Conservation (phyloP, 2,329 filamentous ascomycete genomes). For the Eurotiales sp. region DNA sequence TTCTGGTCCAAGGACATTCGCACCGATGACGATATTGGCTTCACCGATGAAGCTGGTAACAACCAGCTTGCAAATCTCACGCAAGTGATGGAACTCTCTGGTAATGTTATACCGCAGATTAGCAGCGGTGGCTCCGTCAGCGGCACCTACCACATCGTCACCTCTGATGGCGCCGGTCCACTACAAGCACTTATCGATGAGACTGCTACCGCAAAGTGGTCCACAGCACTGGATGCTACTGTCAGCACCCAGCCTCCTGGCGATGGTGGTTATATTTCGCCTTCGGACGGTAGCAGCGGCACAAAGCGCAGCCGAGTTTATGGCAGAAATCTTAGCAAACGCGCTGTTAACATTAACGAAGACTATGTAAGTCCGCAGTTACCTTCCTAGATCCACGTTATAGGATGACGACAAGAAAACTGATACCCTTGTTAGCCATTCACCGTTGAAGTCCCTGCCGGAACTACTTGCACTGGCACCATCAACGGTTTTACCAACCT, state of each 20-base stretch:
- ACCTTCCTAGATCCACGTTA: too few species aligned
- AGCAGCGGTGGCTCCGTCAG: conserved; percentile 11
- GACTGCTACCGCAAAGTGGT: conserved; percentile 8
- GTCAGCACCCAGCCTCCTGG: conserved; percentile 7
- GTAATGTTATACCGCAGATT: conserved; percentile 8
- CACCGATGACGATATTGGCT: conserved; percentile 8
- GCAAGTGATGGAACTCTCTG: conserved; percentile 1
- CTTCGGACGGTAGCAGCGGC: background rate
- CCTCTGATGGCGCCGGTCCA: conserved; percentile 10
- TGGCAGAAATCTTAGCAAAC: conserved; percentile 2
- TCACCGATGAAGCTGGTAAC: conserved; percentile 5
- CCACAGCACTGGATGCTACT: conserved; percentile 1
- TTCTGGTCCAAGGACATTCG: conserved; percentile 10
- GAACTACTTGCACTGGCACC: conserved; percentile 7
- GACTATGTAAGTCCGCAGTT: conserved; percentile 5
- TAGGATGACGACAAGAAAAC: too few species aligned
- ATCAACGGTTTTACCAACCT: conserved; percentile 11
- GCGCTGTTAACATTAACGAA: conserved; percentile 9
- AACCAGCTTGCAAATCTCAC: conserved; percentile 8
- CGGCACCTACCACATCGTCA: conserved; percentile 12
- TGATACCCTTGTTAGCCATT: conserved; percentile 3
- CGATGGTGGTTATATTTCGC: background rate
- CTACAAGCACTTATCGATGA: conserved; percentile 11
- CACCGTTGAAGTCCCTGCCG: conserved; percentile 7
- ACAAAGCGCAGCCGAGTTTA: conserved; percentile 8